Evolutionary conservation across 139 green algal species (phyloP).

Genomic region (Auxenochlorella pyrenoidosa): DNA sequence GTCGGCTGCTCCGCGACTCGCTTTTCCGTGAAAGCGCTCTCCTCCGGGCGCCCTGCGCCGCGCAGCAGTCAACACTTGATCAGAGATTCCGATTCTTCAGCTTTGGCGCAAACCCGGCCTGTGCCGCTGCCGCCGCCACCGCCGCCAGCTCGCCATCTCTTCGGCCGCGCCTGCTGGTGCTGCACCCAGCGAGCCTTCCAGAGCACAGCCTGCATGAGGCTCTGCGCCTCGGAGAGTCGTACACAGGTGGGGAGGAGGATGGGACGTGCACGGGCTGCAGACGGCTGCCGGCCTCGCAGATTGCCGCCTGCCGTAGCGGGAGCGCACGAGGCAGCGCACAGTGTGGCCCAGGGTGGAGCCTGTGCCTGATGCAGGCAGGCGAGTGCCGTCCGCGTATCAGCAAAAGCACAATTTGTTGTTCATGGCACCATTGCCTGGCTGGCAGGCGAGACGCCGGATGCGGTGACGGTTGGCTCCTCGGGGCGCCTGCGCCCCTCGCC

Average conservation of each 20-base stretch:
- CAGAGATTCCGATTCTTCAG: not conserved
- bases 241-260: slow-evolving; percentile 29
- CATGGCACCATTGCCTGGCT: too few species aligned
- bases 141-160: not conserved
- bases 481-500: slow-evolving; percentile 12
- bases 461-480: not conserved
- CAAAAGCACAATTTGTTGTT: too few species aligned
- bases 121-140: not conserved
- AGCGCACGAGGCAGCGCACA: too few species aligned
- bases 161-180: slow-evolving; percentile 3
- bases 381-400: too few species aligned
- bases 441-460: not conserved
- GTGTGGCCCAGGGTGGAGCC: too few species aligned
- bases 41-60: not conserved
- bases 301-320: too few species aligned
- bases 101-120: not conserved
- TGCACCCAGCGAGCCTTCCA: slow-evolving; percentile 34
- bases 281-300: not conserved
- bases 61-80: not conserved
- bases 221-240: slow-evolving; percentile 60
- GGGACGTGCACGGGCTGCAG: not conserved
- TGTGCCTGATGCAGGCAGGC: too few species aligned
- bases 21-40: not conserved
- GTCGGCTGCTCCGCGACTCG: not conserved
- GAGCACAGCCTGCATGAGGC: slow-evolving; percentile 54